These are phyloP conservation scores for Flaveria brownii DNA, from an alignment of 129 eudicot species.

Conservation along the genomic window DNA sequence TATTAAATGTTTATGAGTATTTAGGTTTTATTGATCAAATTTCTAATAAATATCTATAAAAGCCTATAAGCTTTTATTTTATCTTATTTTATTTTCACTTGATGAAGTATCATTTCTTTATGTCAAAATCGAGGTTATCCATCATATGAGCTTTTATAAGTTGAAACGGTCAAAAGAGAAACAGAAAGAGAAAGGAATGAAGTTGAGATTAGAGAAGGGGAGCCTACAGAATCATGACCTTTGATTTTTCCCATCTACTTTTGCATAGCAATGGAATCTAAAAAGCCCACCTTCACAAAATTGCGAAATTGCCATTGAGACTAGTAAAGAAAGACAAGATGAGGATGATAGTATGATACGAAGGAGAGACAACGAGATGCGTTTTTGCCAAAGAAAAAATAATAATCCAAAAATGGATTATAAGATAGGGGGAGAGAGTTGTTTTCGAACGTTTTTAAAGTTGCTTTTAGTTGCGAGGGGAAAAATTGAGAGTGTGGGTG, in stretches of 20 bases:
- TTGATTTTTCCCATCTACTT: conserved; percentile 21
- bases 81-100: conserved; percentile 13
- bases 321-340: not conserved
- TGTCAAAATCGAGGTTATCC: conserved; percentile 22
- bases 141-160: conserved; percentile 21
- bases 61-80: too few relatives aligned
- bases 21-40: too few relatives aligned
- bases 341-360: too few relatives aligned
- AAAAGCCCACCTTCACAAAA: not conserved
- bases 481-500: too few relatives aligned
- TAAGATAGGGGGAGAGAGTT: too few relatives aligned
- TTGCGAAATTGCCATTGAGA: not conserved
- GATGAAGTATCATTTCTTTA: conserved; percentile 19
- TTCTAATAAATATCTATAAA: too few relatives aligned
- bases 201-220: conserved; percentile 18
- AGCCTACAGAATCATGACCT: conserved; percentile 36
- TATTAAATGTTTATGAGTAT: too few relatives aligned
- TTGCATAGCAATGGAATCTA: conserved; percentile 23
- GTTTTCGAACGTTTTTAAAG: too few relatives aligned
- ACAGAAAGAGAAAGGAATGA: conserved; percentile 27
- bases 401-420: too few relatives aligned
- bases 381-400: too few relatives aligned
- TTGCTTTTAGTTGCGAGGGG: too few relatives aligned
- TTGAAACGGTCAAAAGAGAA: conserved; percentile 32
- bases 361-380: too few relatives aligned